Evolutionary conservation across 1,284 basidiomycete genomes (phyloP), one percentile per base, ranked within the genome.

Genomic region (Marasmius sp.): DNA sequence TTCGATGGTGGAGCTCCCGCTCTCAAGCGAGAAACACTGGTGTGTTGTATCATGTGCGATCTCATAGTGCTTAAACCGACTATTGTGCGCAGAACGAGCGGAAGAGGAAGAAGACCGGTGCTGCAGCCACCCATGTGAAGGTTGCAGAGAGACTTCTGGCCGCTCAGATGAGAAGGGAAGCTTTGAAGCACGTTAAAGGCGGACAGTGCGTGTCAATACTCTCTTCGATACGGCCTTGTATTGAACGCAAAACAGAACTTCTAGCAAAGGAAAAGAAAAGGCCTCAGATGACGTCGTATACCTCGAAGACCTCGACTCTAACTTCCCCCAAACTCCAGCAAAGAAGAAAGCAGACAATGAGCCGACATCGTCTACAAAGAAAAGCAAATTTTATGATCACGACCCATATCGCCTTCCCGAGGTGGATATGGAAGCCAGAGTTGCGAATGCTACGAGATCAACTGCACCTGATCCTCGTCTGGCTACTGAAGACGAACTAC

Each of bases 1-100:
- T 98, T 98, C 71, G 95, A 98, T 75, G 95, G 95, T 38, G 95
- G 94, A 33, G 95, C 95, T 0, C 95, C 96, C 1, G 84, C 80
- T 3, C 75, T 98, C 68, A 98, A 98, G 79, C 85, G 89, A 69
- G 81, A 83, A 54, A 98, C 96, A 1, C 89, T 98, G 66, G 95
- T 95, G 67, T 62, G 90, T 78, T 39, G 20, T 16, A 22, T 5
- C 10, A 48, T 37, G 12, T 8, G 10, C 45, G 12, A 9, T 12
- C 8, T 33, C 34, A 6, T 14, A 43, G 34, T 33, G 11, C 11
- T 8, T 54, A 34, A 41, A 52, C 59, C 62, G 56, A n/a, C 22
- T 34, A 38, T 3, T 38, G 51, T 58, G 41, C 20, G 48, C 38
- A 97, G 94, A 85, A 85, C 36, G 93, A 95, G 66, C 81, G 95